Evolutionary conservation across 2,329 filamentous ascomycete genomes (phyloP).

Genomic region (Cryphonectria parasitica): DNA sequence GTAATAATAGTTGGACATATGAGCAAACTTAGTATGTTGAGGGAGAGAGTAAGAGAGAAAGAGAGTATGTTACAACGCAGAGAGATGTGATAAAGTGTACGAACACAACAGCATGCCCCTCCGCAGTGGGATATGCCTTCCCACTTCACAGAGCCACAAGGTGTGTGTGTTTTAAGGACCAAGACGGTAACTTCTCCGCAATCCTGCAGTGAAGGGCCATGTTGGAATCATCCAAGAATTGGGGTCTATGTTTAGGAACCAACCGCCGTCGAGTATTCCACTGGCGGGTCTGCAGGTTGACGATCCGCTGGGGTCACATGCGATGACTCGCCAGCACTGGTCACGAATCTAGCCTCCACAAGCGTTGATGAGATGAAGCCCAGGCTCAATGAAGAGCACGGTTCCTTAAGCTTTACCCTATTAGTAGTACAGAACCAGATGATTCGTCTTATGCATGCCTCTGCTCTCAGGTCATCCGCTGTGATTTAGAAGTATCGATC

Average conservation of each 20-base stretch:
- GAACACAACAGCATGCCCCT: not conserved
- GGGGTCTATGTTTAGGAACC: constrained; percentile 1
- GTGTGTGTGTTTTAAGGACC: not conserved
- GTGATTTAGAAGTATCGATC: not conserved
- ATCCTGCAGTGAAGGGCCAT: not conserved
- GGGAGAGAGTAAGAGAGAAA: no score
- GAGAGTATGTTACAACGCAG: not conserved
- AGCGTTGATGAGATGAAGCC: not conserved
- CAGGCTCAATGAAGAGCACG: not conserved
- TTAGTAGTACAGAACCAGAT: not conserved
- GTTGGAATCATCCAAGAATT: not conserved
- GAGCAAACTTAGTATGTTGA: no score
- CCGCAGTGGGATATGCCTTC: no score
- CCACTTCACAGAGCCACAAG: no score
- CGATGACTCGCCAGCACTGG: not conserved
- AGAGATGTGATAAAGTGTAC: not conserved
- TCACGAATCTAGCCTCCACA: not conserved
- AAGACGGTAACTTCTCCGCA: not conserved
- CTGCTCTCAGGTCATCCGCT: not conserved
- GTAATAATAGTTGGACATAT: not conserved
- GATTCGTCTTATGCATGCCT: not conserved
- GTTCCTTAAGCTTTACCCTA: not conserved
- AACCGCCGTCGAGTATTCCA: not conserved
- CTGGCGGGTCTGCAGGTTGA: not conserved
- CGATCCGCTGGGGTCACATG: not conserved